Evolutionary conservation across 257 asterid genomes (phyloP), one percentile per base, ranked within the genome.

Genomic region (Ilex aquifolium): DNA sequence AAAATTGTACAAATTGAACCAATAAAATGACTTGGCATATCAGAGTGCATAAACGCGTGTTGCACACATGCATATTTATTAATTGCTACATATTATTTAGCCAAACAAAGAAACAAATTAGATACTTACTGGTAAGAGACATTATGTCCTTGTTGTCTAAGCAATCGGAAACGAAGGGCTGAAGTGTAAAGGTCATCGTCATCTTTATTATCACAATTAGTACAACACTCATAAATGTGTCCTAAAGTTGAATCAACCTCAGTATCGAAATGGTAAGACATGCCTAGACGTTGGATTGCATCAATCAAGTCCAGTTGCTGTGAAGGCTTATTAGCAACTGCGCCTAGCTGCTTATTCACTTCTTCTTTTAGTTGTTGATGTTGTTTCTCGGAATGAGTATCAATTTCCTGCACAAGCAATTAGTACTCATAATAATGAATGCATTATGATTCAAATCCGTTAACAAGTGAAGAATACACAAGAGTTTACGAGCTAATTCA

Each of bases 81-180:
- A 21, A 21, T 21, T 21, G 27, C 27, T 21, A 21, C 27, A 21
- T 21, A 21, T 21, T 21, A 11, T 21, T 21, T 21, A 21, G 27
- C 27, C 27, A 0, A 21, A 21, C 27, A 21, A 21, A 21, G 27
- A 21, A 21, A 21, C 27, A 11, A 11, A 49, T 15, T 2, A 10
- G n/a, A 11, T 4, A 12, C 67, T 61, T 61, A 66, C 72, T 69
- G 10, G 10, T 50, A 62, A 16, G 69, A 61, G 15, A 67, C 64
- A 39, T 52, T 5, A 32, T 62, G 58, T 27, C 77, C 68, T 62
- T 67, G 69, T 52, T 57, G 70, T 56, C 73, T 57, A 4, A 72
- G 49, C 31, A 72, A 40, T 32, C 70, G 48, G 54, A 67, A 67
- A 52, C 69, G 57, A 62, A 67, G 73, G 17, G 73, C 69, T 17